phyloP scores from a whole-genome alignment of 1,284 basidiomycete genomes.

The Cryptococcus sp. region DNA sequence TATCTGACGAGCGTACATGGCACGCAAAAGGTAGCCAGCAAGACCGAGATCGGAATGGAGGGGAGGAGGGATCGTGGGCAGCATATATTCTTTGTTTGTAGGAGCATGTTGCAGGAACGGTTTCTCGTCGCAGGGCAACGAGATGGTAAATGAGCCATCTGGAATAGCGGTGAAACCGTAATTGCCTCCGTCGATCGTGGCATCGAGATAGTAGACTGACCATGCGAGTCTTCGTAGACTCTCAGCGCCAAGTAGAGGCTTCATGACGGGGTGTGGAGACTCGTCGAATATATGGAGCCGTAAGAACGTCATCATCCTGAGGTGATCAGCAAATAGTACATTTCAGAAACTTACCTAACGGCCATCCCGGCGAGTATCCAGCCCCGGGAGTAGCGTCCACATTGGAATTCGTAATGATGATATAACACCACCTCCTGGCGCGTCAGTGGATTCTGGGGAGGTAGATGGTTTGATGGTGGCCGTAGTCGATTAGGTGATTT shows the following conservation, averaged over 20 bases:
- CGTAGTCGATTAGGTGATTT: too few relatives aligned
- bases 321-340: neutral
- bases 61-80: neutral
- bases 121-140: conserved; percentile 9
- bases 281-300: conserved; percentile 14
- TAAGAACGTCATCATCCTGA: conserved; percentile 18
- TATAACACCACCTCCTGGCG: conserved; percentile 12
- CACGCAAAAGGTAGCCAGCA: conserved; percentile 9
- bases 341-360: conserved; percentile 3
- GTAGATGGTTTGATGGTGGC: too few relatives aligned
- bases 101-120: conserved; percentile 6
- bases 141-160: conserved; percentile 11
- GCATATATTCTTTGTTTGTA: conserved; percentile 6
- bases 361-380: conserved; percentile 16
- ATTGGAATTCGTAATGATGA: conserved; percentile 16
- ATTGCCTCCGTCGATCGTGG: conserved; percentile 17
- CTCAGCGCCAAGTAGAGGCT: conserved; percentile 13
- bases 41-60: neutral
- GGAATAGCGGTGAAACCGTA: conserved; percentile 13
- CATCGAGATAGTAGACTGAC: conserved; percentile 20
- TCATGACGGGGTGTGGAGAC: conserved; percentile 6
- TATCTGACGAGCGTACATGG: conserved; percentile 10
- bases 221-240: conserved; percentile 19
- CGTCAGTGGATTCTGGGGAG: neutral
- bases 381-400: conserved; percentile 12